A percentile compares a stretch with the other conserved stretches of the same genome.
These are phyloP conservation scores for Tieghemostelium lacteum DNA, from an alignment of 78 protist genomes.

Conservation along the genomic window DNA sequence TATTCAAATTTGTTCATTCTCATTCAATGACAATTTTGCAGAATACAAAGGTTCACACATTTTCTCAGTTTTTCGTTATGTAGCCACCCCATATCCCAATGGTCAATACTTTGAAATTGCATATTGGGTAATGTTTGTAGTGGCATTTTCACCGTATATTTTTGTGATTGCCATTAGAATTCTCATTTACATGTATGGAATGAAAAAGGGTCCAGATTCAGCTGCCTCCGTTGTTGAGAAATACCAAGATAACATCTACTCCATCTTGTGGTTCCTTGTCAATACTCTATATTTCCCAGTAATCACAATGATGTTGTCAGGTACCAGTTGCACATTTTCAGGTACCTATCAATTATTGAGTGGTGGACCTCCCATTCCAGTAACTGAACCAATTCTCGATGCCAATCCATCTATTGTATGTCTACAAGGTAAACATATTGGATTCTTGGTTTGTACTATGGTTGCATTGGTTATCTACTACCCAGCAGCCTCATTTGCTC, in stretches of 20 bases:
- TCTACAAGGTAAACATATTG: constrained; percentile 53
- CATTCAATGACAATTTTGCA: constrained; percentile 49
- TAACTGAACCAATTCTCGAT: constrained; percentile 40
- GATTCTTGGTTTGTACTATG: constrained; percentile 69
- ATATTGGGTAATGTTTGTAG: constrained; percentile 77
- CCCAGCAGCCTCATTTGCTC: constrained; percentile 77
- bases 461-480: constrained; percentile 61
- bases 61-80: constrained; percentile 31
- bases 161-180: constrained; percentile 73
- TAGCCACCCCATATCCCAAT: constrained; percentile 60
- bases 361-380: too few species aligned
- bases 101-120: constrained; percentile 61
- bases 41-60: constrained; percentile 30
- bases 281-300: constrained; percentile 76
- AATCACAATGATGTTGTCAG: constrained; percentile 73
- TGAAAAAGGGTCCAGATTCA: constrained; percentile 44
- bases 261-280: constrained; percentile 66
- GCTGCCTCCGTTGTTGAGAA: constrained; percentile 67
- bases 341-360: too few species aligned
- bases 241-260: constrained; percentile 71
- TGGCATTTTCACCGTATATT: constrained; percentile 68
- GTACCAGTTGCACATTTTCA: constrained; percentile 61
- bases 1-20: constrained; percentile 67
- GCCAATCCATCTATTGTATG: constrained; percentile 41
- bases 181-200: constrained; percentile 75